A percentile compares a stretch with the other conserved stretches of the same genome.
Conservation (phyloP, 176 grass and related monocot species). For the Rhipidocladum racemiflorum region DNA sequence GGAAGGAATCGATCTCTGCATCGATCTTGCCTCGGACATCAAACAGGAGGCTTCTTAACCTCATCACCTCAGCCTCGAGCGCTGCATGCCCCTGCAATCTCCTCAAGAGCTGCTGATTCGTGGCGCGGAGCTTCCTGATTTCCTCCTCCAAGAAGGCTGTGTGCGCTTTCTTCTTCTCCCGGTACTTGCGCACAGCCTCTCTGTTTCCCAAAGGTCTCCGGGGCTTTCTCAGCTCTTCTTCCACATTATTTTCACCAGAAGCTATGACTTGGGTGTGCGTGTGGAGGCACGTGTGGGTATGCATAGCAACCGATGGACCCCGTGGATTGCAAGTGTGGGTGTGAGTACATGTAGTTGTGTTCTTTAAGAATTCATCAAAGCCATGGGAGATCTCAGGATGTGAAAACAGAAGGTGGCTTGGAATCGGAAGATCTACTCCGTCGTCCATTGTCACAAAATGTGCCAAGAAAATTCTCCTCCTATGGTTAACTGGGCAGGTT, state of each 20-base stretch:
- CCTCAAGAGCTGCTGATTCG: constrained; percentile 79
- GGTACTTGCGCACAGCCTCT: constrained; percentile 90
- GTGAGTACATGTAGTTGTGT: constrained; percentile 57
- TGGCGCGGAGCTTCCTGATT: constrained; percentile 51
- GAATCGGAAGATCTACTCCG: constrained; percentile 55
- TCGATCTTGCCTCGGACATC: constrained; percentile 74
- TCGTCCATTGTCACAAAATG: constrained; percentile 60
- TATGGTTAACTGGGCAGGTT: constrained; percentile 32
- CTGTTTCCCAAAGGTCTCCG: constrained; percentile 59
- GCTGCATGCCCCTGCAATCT: constrained; percentile 58
- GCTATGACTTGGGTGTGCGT: constrained; percentile 57
- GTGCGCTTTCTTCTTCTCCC: constrained; percentile 94
- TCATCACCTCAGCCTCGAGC: constrained; percentile 67
- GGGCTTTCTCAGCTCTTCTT: constrained; percentile 43
- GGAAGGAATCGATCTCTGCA: constrained; percentile 45
- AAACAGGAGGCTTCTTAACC: constrained; percentile 53
- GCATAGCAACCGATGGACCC: constrained; percentile 41
- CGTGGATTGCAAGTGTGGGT: constrained; percentile 64
- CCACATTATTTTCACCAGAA: constrained; percentile 20
- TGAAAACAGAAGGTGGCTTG: constrained; percentile 59
- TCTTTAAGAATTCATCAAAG: constrained; percentile 69
- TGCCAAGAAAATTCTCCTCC: constrained; percentile 21
- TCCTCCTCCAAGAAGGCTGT: constrained; percentile 80
- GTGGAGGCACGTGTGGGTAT: constrained; percentile 77
- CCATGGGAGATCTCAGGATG: constrained; percentile 44